phyloP scores from a whole-genome alignment of 805 yeast genomes.

The Ogataea polymorpha region DNA sequence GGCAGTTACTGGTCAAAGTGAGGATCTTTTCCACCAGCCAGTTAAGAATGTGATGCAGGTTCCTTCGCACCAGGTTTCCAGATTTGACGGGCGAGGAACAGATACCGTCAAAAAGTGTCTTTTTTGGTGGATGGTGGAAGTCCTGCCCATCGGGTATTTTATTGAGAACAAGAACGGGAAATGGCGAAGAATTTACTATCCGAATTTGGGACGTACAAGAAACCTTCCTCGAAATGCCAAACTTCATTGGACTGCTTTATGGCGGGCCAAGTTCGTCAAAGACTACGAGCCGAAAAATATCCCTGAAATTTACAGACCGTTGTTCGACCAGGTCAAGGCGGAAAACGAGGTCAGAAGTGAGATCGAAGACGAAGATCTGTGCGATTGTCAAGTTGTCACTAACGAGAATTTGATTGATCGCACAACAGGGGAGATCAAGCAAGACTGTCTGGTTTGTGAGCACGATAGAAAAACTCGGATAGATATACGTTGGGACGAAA shows the following conservation, averaged over 20 bases:
- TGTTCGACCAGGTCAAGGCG: constrained; percentile 13
- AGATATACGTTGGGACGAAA: constrained; percentile 29
- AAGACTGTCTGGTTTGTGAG: constrained; percentile 5
- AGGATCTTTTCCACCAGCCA: constrained; percentile 16
- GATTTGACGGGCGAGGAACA: constrained; percentile 41
- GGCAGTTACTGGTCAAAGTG: neutral
- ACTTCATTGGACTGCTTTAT: constrained; percentile 64
- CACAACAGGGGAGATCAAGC: constrained; percentile 19
- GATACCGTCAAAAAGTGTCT: constrained; percentile 28
- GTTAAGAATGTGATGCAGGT: constrained; percentile 14
- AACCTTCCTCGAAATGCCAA: constrained; percentile 42
- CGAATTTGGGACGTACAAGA: constrained; percentile 56
- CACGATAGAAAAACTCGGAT: constrained; percentile 13
- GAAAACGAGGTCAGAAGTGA: constrained; percentile 1
- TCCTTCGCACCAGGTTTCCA: constrained; percentile 21
- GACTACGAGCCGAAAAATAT: constrained; percentile 46
- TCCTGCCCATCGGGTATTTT: constrained; percentile 55
- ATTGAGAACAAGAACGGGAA: constrained; percentile 44
- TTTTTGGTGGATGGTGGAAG: constrained; percentile 62
- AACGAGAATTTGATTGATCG: constrained; percentile 22
- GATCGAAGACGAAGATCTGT: constrained; percentile 2
- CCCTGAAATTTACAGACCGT: constrained; percentile 33
- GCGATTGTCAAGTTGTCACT: constrained; percentile 10
- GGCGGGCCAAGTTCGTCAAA: constrained; percentile 46
- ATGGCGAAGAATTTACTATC: constrained; percentile 49